Conservation (phyloP, 129 eudicot genomes). For the Helianthus tuberosus region DNA sequence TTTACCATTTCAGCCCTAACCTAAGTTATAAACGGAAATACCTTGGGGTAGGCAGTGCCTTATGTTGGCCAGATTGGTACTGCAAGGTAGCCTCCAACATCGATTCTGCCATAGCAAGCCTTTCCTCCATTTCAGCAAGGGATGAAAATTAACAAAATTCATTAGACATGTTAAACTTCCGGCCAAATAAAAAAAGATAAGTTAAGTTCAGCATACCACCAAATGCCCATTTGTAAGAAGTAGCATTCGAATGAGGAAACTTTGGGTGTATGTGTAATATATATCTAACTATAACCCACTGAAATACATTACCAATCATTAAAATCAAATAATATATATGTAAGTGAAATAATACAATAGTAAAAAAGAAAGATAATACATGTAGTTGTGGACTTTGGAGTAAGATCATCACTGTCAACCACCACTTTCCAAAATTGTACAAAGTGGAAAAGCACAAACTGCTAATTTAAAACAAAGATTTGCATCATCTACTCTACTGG, state of each 20-base stretch:
- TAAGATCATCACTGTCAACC: constrained; percentile 53
- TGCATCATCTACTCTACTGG: constrained; percentile 48
- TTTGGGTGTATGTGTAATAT: constrained; percentile 57
- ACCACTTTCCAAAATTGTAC: constrained; percentile 98
- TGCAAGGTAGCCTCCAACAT: constrained; percentile 98
- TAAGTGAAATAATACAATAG: not conserved
- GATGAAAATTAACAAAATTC: constrained; percentile 18
- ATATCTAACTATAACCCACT: constrained; percentile 43
- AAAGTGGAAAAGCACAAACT: constrained; percentile 73
- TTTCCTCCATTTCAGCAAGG: constrained; percentile 4
- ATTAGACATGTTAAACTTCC: not conserved
- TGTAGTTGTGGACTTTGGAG: constrained; percentile 46
- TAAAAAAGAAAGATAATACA: constrained; percentile 36
- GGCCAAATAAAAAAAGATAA: not conserved
- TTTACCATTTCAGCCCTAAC: too few relatives aligned
- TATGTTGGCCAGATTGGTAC: constrained; percentile 64
- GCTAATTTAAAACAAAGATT: constrained; percentile 61
- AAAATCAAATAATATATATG: constrained; percentile 9
- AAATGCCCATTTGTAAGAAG: constrained; percentile 79
- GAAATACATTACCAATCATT: constrained; percentile 22
- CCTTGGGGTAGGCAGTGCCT: constrained; percentile 86
- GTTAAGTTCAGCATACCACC: constrained; percentile 52
- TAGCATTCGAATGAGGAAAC: constrained; percentile 79
- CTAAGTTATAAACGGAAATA: constrained; percentile 19
- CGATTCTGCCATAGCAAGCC: constrained; percentile 90